Evolutionary conservation across 2,329 filamentous ascomycete genomes (phyloP).

Genomic region (Penicillium oxalicum): DNA sequence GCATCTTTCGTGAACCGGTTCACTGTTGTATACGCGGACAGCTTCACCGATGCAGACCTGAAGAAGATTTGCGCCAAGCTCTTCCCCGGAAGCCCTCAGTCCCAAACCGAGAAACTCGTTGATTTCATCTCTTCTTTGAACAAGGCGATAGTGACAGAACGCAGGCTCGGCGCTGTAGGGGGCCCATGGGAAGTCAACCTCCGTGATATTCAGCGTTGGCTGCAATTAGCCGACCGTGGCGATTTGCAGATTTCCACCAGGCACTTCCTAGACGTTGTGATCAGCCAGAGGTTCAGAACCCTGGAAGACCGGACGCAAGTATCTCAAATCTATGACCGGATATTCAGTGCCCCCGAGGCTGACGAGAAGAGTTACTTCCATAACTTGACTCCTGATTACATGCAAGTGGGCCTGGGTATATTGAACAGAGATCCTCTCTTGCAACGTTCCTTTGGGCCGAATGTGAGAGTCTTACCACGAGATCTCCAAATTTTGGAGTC

Average conservation of each 20-base stretch:
- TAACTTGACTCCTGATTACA: slow-evolving; percentile 57
- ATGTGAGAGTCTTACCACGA: slow-evolving; percentile 31
- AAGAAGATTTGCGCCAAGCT: slow-evolving; percentile 72
- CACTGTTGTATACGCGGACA: slow-evolving; percentile 93
- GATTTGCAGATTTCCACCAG: slow-evolving; percentile 58
- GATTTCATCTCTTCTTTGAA: slow-evolving; percentile 77
- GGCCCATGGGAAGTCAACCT: slow-evolving; percentile 96
- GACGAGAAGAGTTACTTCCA: slow-evolving; percentile 59
- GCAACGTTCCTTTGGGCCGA: slow-evolving; percentile 31
- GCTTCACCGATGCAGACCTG: slow-evolving; percentile 76
- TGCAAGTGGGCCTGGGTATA: slow-evolving; percentile 75
- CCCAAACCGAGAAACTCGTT: slow-evolving; percentile 63
- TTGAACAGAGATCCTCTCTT: slow-evolving; percentile 53
- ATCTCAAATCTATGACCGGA: slow-evolving; percentile 57
- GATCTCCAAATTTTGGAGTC: slow-evolving; percentile 72
- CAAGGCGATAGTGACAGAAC: slow-evolving; percentile 56
- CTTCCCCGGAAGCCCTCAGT: slow-evolving; percentile 58
- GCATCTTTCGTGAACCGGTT: slow-evolving; percentile 97
- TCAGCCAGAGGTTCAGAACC: slow-evolving; percentile 81
- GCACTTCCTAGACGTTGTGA: slow-evolving; percentile 75
- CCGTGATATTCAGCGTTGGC: slow-evolving; percentile 82
- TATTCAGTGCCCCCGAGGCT: slow-evolving; percentile 52
- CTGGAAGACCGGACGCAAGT: slow-evolving; percentile 61
- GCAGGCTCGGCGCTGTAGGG: slow-evolving; percentile 51
- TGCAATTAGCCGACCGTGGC: slow-evolving; percentile 61